These are phyloP conservation scores for Mortierella polycephala DNA, from an alignment of 371 early-diverging fungal genomes.

Conservation along the genomic window DNA sequence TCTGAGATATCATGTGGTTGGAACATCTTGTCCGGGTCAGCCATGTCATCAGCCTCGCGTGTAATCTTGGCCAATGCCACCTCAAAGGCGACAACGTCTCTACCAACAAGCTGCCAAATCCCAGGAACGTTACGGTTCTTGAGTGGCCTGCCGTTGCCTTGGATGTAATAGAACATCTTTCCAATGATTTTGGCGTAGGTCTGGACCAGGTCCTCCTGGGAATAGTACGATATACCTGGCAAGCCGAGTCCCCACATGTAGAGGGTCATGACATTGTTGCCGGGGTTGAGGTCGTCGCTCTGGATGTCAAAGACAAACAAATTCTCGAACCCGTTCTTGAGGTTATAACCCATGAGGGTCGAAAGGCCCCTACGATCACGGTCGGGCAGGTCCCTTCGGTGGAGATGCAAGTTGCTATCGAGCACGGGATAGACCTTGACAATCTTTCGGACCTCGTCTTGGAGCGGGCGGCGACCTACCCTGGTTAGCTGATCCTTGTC, in stretches of 20 bases:
- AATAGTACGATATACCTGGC: conserved; percentile 61
- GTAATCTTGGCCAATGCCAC: background rate
- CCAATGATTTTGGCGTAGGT: conserved; percentile 12
- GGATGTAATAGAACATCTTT: conserved; percentile 14
- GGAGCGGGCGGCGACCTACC: conserved; percentile 58
- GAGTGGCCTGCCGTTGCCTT: background rate
- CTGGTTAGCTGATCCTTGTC: conserved; percentile 57
- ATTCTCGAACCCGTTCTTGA: conserved; percentile 19
- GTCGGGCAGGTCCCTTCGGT: background rate
- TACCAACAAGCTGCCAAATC: conserved; percentile 17
- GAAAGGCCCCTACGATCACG: conserved; percentile 14
- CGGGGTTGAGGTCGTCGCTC: conserved; percentile 60
- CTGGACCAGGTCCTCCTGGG: conserved; percentile 29
- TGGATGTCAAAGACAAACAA: conserved; percentile 46
- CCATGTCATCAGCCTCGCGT: conserved; percentile 35
- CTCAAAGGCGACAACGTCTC: conserved; percentile 29
- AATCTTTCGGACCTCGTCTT: conserved; percentile 53
- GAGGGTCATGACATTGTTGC: conserved; percentile 51
- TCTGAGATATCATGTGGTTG: conserved; percentile 55
- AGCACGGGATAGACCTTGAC: conserved; percentile 30
- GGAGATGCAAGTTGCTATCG: conserved; percentile 1
- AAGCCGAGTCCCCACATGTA: conserved; percentile 59
- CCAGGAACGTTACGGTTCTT: background rate
- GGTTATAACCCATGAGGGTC: conserved; percentile 12
- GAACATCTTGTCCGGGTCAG: conserved; percentile 57